Evolutionary conservation across 148 eudicot genomes (phyloP), one percentile per base, ranked within the genome.

Genomic region (Polygonum aviculare): DNA sequence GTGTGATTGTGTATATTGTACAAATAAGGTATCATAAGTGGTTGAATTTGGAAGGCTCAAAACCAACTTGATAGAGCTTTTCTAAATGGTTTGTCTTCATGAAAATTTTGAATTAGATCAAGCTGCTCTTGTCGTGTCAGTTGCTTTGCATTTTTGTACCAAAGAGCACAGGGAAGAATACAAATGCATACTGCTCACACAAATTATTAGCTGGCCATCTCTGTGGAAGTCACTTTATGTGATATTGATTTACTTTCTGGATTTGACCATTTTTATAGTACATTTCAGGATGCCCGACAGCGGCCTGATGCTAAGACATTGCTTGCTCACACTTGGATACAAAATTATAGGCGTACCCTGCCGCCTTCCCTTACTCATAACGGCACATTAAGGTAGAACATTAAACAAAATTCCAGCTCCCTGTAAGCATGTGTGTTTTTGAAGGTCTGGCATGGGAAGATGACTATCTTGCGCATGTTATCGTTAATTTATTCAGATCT

Each of bases 301-400:
- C 93, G 99, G 85, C 98, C 98, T 80, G 99, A 93, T 84, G 99
- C 99, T 36, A 96, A 89, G 86, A 90, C 90, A 51, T 78, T 96
- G 82, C 98, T 96, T 83, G 91, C 92, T 51, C 99, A 96, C 81
- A 87, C 97, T 47, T 96, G 99, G 99, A 96, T 96, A 72, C 93
- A 83, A 77, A 94, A 90, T 78, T 93, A 96, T 70, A 86, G 98
- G 79, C 94, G 99, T 81, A 96, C 83, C 57, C 79, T 96, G 79
- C 99, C 89, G 82, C 90, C 92, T 73, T 86, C 99, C 67, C 88
- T 90, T 60, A 85, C 89, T 67, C 90, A 88, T 44, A 85, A 84
- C 83, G 96, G 92, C 77, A 86, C 90, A 60, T 52, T 88, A 72
- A 93, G 97, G 99, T 96, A 86, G 16, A 36, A 18, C 10, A 19